Base-by-base conservation (phyloP, 805 yeast species). In the Candida boleticola region DNA sequence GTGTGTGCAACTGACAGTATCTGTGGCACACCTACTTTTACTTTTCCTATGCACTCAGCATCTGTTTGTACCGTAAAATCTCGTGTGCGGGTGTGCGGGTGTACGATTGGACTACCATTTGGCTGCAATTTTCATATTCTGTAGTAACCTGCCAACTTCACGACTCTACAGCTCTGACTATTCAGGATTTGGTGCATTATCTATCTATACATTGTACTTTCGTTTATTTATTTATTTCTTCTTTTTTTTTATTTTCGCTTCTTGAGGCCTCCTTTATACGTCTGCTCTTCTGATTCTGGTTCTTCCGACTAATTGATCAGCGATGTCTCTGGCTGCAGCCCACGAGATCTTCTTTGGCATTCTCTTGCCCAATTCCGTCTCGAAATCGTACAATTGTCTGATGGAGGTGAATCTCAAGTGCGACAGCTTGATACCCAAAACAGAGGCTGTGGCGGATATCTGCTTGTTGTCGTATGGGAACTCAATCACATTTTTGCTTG, bases 311-410 rank as follows among this genome's bases (percentile, higher is more conserved):
- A 92, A 71, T 65, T 82, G 83, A 68, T 89, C 96, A 43, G 92
- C 86, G 58, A 87, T 78, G 38, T 82, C 84, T 57, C 95, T 77
- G 39, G 83, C 70, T 23, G 73, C 73, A 37, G 74, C 71, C 99
- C 99, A 93, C 65, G 85, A 89, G 38, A 89, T 83, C 44, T 73
- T 68, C 72, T 87, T 89, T 54, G 98, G 96, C 79, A 93, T 83
- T 73, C 99, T 84, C 63, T 72, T 79, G 18, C 66, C 72, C 29
- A 86, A 61, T 53, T 87, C 89, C 14, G 98, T 89, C 66, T 93
- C 98, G 58, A 71, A 83, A 59, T 90, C 95, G 66, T 86, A 90
- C 50, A 92, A 73, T 45, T 76, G 77, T 60, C 86, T 76, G 43
- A 93, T 77, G 7, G 93, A 73, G 9, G 87, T 75, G 70, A 86